Conservation (phyloP, 495 filamentous ascomycete species). For the Xylaria curta region DNA sequence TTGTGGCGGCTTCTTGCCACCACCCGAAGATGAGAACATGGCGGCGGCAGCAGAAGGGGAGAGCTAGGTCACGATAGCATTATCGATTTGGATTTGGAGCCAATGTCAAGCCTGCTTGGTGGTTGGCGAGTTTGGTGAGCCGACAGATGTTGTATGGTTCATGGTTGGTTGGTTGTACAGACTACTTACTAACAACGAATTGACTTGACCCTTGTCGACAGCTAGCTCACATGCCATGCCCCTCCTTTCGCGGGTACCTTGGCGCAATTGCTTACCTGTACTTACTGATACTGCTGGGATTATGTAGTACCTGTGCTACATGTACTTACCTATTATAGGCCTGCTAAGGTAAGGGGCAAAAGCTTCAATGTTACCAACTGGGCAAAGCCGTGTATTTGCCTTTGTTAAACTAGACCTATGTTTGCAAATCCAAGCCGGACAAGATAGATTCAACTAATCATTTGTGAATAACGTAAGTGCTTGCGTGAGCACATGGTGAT, state of each 20-base stretch:
- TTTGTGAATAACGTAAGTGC: neutral
- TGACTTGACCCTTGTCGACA: conserved; percentile 1
- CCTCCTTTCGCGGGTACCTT: neutral
- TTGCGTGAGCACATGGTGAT: neutral
- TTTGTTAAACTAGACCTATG: neutral
- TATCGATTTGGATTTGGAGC: conserved; percentile 19
- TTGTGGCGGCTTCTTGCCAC: conserved; percentile 72
- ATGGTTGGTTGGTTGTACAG: too few species aligned
- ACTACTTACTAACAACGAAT: neutral
- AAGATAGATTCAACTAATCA: neutral
- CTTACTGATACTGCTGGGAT: too few species aligned
- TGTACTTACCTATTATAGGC: too few species aligned
- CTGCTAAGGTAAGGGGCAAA: neutral
- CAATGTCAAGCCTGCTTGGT: conserved; percentile 14
- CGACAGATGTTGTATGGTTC: conserved; percentile 1
- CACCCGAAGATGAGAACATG: conserved; percentile 64
- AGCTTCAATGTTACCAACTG: neutral
- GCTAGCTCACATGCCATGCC: neutral
- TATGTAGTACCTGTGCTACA: too few species aligned
- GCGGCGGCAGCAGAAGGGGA: conserved; percentile 34
- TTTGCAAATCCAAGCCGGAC: too few species aligned
- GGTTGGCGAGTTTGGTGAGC: neutral
- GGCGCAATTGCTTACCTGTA: neutral
- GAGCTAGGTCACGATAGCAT: conserved; percentile 32
- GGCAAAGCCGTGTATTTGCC: neutral